A percentile compares a stretch with the other conserved stretches of the same genome.
phyloP scores from a whole-genome alignment of 768 basidiomycete species.

The Tricholomella constricta region DNA sequence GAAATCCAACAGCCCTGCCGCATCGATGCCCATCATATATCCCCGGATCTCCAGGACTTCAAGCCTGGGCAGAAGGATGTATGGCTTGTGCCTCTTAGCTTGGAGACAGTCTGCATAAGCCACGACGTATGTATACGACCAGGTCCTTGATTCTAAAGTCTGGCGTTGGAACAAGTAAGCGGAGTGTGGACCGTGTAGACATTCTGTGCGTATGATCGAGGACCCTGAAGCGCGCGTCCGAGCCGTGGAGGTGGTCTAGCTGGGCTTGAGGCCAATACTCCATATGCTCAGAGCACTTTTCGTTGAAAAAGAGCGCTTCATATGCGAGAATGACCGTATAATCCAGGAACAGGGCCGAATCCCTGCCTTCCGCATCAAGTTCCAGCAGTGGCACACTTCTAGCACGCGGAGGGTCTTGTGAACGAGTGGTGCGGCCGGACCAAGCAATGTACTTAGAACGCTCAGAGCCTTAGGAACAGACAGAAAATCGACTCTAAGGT shows the following conservation, averaged over 20 bases:
- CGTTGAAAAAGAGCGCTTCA: slow-evolving; percentile 26
- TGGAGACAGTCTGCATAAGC: slow-evolving; percentile 30
- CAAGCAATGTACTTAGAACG: not conserved
- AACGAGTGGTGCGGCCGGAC: slow-evolving; percentile 20
- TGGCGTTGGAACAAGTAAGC: slow-evolving; percentile 29
- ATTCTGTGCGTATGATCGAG: slow-evolving; percentile 35
- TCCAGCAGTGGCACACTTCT: slow-evolving; percentile 30
- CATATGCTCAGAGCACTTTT: slow-evolving; percentile 27
- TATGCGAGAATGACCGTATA: slow-evolving; percentile 29
- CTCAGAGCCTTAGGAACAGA: not conserved
- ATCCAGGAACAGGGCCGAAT: slow-evolving; percentile 32
- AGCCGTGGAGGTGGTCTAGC: slow-evolving; percentile 34
- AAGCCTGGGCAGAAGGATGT: slow-evolving; percentile 28
- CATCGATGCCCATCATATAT: slow-evolving; percentile 31
- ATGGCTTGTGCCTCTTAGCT: slow-evolving; percentile 16
- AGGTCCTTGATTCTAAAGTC: slow-evolving; percentile 28
- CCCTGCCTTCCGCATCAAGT: slow-evolving; percentile 30
- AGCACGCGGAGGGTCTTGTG: slow-evolving; percentile 29
- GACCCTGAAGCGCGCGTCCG: slow-evolving; percentile 27
- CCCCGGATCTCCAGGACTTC: slow-evolving; percentile 30
- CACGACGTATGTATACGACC: slow-evolving; percentile 30
- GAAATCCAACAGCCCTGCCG: slow-evolving; percentile 32
- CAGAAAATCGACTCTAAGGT: slow-evolving; percentile 28
- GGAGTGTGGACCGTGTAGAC: slow-evolving; percentile 31
- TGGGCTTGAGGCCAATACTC: slow-evolving; percentile 34